Conservation (phyloP, 495 filamentous ascomycete species). For the Xylaria telfairii region DNA sequence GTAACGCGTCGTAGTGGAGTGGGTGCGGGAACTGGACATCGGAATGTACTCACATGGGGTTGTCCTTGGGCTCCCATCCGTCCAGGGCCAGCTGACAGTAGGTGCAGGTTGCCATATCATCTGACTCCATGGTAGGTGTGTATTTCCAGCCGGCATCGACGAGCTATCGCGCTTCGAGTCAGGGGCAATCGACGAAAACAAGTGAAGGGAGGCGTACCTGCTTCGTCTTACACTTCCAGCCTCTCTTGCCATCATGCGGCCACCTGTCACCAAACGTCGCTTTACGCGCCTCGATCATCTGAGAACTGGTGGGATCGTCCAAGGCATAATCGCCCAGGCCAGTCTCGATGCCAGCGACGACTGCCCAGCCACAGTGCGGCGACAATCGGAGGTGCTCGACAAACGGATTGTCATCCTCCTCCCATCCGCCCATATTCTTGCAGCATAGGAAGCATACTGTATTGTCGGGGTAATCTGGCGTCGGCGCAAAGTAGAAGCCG, state of each 20-base stretch:
- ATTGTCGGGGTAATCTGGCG: constrained; percentile 78
- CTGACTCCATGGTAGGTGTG: constrained; percentile 77
- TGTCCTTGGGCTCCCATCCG: constrained; percentile 90
- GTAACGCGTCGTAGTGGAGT: constrained; percentile 5
- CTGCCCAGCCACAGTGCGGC: constrained; percentile 84
- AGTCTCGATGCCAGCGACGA: constrained; percentile 73
- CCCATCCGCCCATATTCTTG: constrained; percentile 86
- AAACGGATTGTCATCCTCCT: constrained; percentile 77
- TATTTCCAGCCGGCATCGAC: constrained; percentile 93
- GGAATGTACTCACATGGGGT: constrained; percentile 72
- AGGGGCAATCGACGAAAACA: not conserved
- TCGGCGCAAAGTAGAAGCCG: constrained; percentile 87
- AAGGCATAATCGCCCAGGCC: constrained; percentile 66
- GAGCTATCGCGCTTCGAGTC: constrained; percentile 64
- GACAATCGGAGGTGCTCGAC: constrained; percentile 86
- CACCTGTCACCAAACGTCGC: constrained; percentile 80
- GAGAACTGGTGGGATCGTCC: constrained; percentile 73
- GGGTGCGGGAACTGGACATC: constrained; percentile 29
- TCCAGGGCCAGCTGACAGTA: constrained; percentile 88
- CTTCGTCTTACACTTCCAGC: constrained; percentile 85
- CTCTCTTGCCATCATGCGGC: constrained; percentile 88
- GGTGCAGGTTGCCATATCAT: constrained; percentile 84
- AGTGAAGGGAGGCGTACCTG: constrained; percentile 62
- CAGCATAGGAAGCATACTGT: constrained; percentile 86
- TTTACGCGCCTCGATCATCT: constrained; percentile 75